Evolutionary conservation across 2,329 filamentous ascomycete species (phyloP).

Genomic region (Diplocarpon mali): DNA sequence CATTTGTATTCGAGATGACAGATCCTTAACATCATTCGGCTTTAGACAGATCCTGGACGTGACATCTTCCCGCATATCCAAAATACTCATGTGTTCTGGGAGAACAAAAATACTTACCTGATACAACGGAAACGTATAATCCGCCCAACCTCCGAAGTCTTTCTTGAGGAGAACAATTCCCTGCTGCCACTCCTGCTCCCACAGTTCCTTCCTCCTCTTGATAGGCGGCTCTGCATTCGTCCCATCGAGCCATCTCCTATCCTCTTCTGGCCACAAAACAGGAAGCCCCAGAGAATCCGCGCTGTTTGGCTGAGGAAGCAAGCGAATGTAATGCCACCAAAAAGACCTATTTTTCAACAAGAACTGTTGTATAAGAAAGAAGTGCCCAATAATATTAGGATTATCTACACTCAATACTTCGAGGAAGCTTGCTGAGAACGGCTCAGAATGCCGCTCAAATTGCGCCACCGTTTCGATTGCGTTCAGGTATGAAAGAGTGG

Average conservation of each 20-base stretch:
- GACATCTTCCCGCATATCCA: too few species aligned
- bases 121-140: conserved; percentile 36
- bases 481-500: conserved; percentile 49
- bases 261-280: conserved; percentile 51
- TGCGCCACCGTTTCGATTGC: conserved; percentile 30
- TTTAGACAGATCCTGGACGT: too few species aligned
- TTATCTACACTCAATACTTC: conserved; percentile 31
- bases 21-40: too few species aligned
- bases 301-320: conserved; percentile 51
- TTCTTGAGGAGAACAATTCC: conserved; percentile 14
- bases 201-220: conserved; percentile 16
- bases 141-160: conserved; percentile 6
- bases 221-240: conserved; percentile 25
- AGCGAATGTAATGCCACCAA: conserved; percentile 58
- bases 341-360: conserved; percentile 45
- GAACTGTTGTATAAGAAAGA: conserved; percentile 60
- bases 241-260: conserved; percentile 39
- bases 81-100: too few species aligned
- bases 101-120: conserved; percentile 5
- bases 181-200: conserved; percentile 20
- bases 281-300: conserved; percentile 42
- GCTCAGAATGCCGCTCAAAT: conserved; percentile 13
- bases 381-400: conserved; percentile 50
- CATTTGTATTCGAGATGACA: too few species aligned
- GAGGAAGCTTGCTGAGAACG: conserved; percentile 42